These are phyloP conservation scores for Micractinium sp. DNA, from an alignment of 139 green algal species.

Conservation along the genomic window DNA sequence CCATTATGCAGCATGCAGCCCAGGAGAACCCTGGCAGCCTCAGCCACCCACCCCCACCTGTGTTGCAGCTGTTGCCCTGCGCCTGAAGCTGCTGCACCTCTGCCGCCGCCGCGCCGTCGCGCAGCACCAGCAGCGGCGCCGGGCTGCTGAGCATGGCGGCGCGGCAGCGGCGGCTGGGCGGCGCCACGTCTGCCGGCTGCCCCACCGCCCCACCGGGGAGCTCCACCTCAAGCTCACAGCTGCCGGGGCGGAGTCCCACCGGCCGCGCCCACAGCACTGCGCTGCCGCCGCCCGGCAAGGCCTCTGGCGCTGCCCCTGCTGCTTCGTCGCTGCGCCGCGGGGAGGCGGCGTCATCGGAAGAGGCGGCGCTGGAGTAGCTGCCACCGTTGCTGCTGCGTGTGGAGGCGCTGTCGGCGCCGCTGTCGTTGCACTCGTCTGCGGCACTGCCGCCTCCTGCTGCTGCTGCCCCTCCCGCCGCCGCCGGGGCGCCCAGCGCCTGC, in stretches of 20 bases:
- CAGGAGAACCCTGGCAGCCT: not conserved
- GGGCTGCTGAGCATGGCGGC: not conserved
- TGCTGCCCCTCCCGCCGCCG: not conserved
- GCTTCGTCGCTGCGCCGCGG: not conserved
- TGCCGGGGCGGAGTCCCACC: not conserved
- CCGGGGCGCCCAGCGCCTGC: not conserved
- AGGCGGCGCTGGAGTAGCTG: too few relatives aligned
- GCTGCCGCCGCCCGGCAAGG: too few relatives aligned
- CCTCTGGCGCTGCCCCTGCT: not conserved
- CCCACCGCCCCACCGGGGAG: not conserved
- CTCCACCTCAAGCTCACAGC: constrained; percentile 1
- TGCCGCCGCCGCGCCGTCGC: not conserved
- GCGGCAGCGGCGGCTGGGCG: not conserved
- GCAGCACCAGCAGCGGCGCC: constrained; percentile 7
- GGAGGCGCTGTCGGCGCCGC: not conserved
- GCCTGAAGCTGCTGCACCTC: not conserved
- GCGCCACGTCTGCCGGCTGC: not conserved
- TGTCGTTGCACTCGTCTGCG: not conserved
- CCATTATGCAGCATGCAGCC: too few relatives aligned
- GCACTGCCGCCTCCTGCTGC: not conserved
- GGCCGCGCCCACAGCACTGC: not conserved
- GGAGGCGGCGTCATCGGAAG: not conserved
- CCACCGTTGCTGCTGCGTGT: not conserved
- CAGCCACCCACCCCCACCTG: not conserved
- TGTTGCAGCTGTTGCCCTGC: not conserved